phyloP scores from a whole-genome alignment of 495 filamentous ascomycete species.

The Neurospora sp. region DNA sequence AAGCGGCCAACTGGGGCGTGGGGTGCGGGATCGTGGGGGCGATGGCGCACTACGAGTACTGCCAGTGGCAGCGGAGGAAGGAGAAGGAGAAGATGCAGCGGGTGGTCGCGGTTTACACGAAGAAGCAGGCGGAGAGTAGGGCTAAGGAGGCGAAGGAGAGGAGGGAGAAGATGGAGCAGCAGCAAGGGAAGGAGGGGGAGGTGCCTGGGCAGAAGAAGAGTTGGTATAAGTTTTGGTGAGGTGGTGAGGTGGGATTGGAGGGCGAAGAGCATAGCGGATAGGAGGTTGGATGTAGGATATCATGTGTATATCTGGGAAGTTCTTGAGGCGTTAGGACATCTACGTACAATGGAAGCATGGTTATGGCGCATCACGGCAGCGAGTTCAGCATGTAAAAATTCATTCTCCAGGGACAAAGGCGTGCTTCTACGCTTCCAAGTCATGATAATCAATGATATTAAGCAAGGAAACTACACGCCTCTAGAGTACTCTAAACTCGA shows the following conservation, averaged over 20 bases:
- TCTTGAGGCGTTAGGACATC: background rate
- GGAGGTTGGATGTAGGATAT: background rate
- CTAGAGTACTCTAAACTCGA: background rate
- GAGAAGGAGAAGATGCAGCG: constrained; percentile 73
- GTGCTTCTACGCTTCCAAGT: background rate
- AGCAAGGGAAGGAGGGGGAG: constrained; percentile 38
- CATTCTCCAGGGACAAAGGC: background rate
- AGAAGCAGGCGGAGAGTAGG: constrained; percentile 46
- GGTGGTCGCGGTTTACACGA: constrained; percentile 69
- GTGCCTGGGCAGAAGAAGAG: constrained; percentile 16
- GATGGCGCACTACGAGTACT: constrained; percentile 66
- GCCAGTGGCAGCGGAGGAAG: constrained; percentile 55
- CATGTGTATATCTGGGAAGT: background rate
- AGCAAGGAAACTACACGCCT: background rate
- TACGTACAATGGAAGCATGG: background rate
- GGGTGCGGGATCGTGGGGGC: constrained; percentile 57
- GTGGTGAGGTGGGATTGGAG: background rate
- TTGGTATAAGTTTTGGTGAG: constrained; percentile 46
- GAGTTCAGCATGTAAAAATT: background rate
- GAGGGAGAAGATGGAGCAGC: constrained; percentile 33
- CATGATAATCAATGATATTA: background rate
- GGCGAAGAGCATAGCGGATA: background rate
- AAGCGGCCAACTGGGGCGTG: constrained; percentile 75
- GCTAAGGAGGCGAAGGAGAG: constrained; percentile 29
- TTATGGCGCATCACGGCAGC: background rate